Evolutionary conservation across 441 rosid genomes (phyloP).

Genomic region (Erodium texanum): DNA sequence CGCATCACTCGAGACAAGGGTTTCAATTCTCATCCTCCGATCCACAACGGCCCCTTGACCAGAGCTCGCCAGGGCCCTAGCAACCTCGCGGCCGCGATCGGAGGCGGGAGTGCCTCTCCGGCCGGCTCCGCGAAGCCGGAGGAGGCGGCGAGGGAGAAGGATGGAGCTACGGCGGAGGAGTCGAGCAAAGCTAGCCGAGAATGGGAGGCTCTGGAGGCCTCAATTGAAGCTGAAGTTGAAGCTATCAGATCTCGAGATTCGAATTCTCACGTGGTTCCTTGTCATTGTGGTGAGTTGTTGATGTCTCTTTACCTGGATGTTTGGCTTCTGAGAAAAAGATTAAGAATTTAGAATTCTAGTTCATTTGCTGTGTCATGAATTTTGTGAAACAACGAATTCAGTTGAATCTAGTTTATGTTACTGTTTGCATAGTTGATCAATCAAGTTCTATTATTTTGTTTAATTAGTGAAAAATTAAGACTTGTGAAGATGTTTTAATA

Average conservation of each 20-base stretch:
- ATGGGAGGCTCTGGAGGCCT: slow-evolving; percentile 71
- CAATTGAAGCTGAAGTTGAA: slow-evolving; percentile 70
- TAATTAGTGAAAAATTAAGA: too few relatives aligned
- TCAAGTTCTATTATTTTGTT: too few relatives aligned
- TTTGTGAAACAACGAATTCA: too few relatives aligned
- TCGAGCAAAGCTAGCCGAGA: slow-evolving; percentile 35
- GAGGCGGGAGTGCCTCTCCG: slow-evolving; percentile 27
- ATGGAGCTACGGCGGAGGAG: slow-evolving; percentile 41
- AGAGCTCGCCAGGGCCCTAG: slow-evolving; percentile 31
- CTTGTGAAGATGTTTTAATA: too few relatives aligned
- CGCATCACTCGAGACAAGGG: slow-evolving; percentile 76
- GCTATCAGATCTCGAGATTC: slow-evolving; percentile 67
- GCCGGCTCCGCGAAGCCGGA: slow-evolving; percentile 26
- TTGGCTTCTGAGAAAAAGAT: too few relatives aligned
- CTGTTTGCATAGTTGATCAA: too few relatives aligned
- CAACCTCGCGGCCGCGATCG: too few relatives aligned
- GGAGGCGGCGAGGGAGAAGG: slow-evolving; percentile 25
- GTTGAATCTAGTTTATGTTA: too few relatives aligned
- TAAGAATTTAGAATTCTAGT: too few relatives aligned
- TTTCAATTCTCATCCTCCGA: slow-evolving; percentile 40
- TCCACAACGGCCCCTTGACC: slow-evolving; percentile 77
- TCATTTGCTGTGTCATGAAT: too few relatives aligned
- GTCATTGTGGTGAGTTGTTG: too few relatives aligned
- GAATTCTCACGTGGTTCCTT: slow-evolving; percentile 52
- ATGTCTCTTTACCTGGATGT: too few relatives aligned